Evolutionary conservation across 352 stramenopile genomes (phyloP).

Genomic region (Globisporangium camurandrum): DNA sequence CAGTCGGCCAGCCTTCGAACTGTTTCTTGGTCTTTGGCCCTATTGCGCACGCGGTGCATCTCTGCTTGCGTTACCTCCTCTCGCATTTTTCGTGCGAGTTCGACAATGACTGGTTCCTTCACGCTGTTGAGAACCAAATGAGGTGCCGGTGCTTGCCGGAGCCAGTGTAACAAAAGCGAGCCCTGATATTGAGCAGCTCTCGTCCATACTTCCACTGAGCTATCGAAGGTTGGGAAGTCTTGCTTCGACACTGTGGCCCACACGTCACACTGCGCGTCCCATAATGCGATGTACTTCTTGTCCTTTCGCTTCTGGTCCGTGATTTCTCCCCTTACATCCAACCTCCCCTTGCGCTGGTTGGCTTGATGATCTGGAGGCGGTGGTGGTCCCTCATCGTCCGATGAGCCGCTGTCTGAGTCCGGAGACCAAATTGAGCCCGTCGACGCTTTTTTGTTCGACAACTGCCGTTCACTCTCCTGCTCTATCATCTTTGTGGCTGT

Average conservation of each 20-base stretch:
- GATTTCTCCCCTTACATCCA: background rate
- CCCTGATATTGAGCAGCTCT: background rate
- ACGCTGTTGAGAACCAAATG: background rate
- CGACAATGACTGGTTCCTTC: background rate
- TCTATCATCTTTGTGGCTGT: too few relatives aligned
- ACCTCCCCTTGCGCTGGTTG: background rate
- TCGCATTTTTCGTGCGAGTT: background rate
- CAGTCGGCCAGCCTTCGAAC: background rate
- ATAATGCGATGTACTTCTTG: too few relatives aligned
- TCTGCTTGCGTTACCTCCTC: background rate
- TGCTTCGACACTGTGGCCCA: background rate
- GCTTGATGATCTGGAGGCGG: background rate
- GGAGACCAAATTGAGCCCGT: too few relatives aligned
- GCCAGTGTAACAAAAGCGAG: background rate
- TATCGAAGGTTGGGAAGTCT: background rate
- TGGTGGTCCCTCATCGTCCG: background rate
- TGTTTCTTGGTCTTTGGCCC: background rate
- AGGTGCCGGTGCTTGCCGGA: background rate
- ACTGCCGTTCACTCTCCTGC: too few relatives aligned
- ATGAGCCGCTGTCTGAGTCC: too few relatives aligned
- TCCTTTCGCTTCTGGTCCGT: background rate
- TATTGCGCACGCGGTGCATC: background rate
- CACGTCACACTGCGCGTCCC: background rate
- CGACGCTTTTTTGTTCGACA: too few relatives aligned
- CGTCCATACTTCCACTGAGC: too few relatives aligned